Base-by-base conservation (phyloP, 495 filamentous ascomycete genomes). In the Talaromyces adpressus region DNA sequence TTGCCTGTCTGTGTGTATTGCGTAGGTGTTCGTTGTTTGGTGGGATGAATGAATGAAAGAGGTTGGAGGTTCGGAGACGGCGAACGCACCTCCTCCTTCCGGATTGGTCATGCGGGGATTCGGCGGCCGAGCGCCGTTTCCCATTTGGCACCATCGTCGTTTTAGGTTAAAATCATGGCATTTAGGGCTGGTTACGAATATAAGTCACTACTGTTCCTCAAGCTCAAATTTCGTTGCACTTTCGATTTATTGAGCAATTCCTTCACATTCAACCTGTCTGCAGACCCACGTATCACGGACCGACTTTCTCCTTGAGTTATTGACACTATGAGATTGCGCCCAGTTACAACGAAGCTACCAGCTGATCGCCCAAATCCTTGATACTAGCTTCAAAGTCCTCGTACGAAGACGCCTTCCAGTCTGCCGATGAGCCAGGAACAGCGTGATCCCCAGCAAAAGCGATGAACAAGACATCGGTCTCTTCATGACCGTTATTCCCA, bases 401-500 rank as follows among this genome's bases (percentile, higher is more conserved):
- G 56, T 68, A 79, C 65, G 64, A 73, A n/a, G 49, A 57, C 2
- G 75, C 79, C 34, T 72, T 67, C 82, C 83, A 85, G 18, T 76
- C 69, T 11, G 80, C 81, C 6, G 72, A 72, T 14, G 72, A 66
- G 4, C 77, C 76, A 1, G 80, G 77, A 1, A 82, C 77, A 2
- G 82, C 82, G 16, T 74, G 70, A 2, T 61, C 7, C 6, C 81
- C 82, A 1, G 72, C 65, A 63, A 85, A 85, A 6, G 79, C 83
- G 61, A 85, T 73, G 65, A 80, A 85, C 22, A 85, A 69, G 16
- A 82, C 79, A 65, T 82, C 82, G 36, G 70, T 71, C 49, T 69
- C 66, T 53, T 76, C 75, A 64, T 84, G 76, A 1, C 81, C 82
- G 30, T 62, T 75, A 68, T 81, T 69, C 29, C 79, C 81, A 5